Conservation (phyloP, 2,329 filamentous ascomycete genomes). For the Colletotrichum agaves region DNA sequence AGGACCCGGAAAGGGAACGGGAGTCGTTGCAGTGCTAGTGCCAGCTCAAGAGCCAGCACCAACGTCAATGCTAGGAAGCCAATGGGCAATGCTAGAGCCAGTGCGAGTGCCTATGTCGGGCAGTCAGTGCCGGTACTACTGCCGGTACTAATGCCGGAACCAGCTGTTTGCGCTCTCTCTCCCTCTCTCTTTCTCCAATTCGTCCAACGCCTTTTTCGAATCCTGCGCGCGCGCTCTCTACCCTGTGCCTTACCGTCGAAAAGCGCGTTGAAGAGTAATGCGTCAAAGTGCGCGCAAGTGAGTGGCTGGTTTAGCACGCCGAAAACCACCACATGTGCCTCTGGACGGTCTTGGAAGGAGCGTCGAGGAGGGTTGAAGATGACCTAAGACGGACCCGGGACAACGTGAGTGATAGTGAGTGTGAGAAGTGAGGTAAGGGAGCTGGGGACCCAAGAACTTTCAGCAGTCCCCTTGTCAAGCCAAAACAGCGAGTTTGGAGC, state of each 20-base stretch:
- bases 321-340: slow-evolving; percentile 4
- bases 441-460: background rate
- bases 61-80: slow-evolving; percentile 22
- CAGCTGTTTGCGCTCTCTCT: slow-evolving; percentile 3
- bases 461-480: slow-evolving; percentile 21
- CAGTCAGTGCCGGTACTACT: slow-evolving; percentile 21
- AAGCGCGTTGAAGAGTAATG: slow-evolving; percentile 3
- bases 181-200: background rate
- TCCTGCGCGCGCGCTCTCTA: background rate
- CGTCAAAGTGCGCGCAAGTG: slow-evolving; percentile 1
- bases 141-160: slow-evolving; percentile 19
- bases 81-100: slow-evolving; percentile 31
- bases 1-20: slow-evolving; percentile 30
- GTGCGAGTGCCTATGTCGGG: slow-evolving; percentile 20
- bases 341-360: background rate
- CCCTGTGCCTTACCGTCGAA: slow-evolving; percentile 16
- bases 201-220: background rate
- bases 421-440: slow-evolving; percentile 15
- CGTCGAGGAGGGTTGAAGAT: slow-evolving; percentile 1
- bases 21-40: slow-evolving; percentile 36
- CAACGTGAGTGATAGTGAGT: too few relatives aligned
- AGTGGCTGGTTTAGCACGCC: slow-evolving; percentile 18
- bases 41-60: slow-evolving; percentile 25
- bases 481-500: slow-evolving; percentile 17
- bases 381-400: slow-evolving; percentile 12